phyloP scores from a whole-genome alignment of 306 rosid species.

The Aeschynomene evenia region DNA sequence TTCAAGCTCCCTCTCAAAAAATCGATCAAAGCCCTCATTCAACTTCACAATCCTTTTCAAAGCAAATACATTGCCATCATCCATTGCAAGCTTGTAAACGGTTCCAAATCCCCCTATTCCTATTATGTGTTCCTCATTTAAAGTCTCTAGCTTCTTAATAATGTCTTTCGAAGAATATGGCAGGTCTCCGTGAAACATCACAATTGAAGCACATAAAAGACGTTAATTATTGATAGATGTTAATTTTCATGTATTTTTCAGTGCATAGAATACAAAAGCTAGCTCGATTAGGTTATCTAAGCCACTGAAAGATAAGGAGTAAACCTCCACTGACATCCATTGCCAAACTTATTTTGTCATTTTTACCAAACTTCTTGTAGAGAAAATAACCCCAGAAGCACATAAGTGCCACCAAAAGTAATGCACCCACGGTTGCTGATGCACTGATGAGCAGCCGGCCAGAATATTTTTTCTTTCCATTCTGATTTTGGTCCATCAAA shows the following conservation, averaged over 20 bases:
- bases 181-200: constrained; percentile 98
- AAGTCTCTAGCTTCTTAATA: constrained; percentile 87
- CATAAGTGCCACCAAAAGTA: constrained; percentile 98
- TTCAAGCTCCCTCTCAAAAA: constrained; percentile 96
- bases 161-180: constrained; percentile 98
- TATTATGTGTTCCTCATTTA: constrained; percentile 88
- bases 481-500: constrained; percentile 60
- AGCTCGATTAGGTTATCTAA: constrained; percentile 18
- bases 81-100: constrained; percentile 98
- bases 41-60: constrained; percentile 84
- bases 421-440: constrained; percentile 95
- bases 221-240: constrained; percentile 30
- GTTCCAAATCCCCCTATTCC: constrained; percentile 95
- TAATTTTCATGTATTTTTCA: constrained; percentile 28
- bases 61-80: constrained; percentile 93
- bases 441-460: constrained; percentile 96
- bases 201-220: constrained; percentile 82
- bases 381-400: constrained; percentile 99
- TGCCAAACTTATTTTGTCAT: constrained; percentile 63
- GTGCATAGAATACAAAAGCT: constrained; percentile 21
- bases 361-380: constrained; percentile 87
- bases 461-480: constrained; percentile 77
- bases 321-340: constrained; percentile 88
- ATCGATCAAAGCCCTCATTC: constrained; percentile 94
- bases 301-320: constrained; percentile 33